Evolutionary conservation across 441 rosid species (phyloP).

Genomic region (Pelargonium australe): DNA sequence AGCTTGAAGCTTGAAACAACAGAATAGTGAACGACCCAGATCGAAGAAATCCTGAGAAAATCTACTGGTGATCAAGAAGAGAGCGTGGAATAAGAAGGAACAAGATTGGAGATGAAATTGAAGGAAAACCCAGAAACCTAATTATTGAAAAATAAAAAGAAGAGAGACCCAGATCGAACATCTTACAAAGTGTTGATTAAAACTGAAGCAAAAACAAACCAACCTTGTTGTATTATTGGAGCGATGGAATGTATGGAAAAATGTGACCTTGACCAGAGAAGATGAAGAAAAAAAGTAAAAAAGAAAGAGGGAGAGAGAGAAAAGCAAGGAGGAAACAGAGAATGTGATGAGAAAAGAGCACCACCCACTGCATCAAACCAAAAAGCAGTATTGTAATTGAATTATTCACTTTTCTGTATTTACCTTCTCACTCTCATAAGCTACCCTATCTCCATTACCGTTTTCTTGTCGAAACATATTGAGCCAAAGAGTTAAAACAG

Average conservation of each 20-base stretch:
- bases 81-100: not conserved
- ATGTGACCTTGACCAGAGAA: constrained; percentile 19
- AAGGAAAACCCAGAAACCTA: constrained; percentile 4
- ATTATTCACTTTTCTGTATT: too few species aligned
- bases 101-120: not conserved
- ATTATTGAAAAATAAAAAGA: not conserved
- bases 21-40: constrained; percentile 7
- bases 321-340: constrained; percentile 3
- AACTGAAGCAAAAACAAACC: not conserved
- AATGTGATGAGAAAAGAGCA: constrained; percentile 30
- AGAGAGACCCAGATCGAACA: not conserved
- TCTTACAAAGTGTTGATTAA: too few species aligned
- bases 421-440: too few species aligned
- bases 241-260: constrained; percentile 4
- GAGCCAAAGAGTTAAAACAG: too few species aligned
- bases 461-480: too few species aligned
- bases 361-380: constrained; percentile 42
- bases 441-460: too few species aligned
- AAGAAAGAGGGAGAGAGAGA: not conserved
- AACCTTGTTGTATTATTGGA: constrained; percentile 5
- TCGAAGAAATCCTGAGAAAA: not conserved
- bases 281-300: constrained; percentile 15
- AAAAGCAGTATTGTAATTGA: too few species aligned
- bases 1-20: not conserved
- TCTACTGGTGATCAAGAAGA: not conserved